Base-by-base conservation (phyloP, 495 filamentous ascomycete genomes). In the Hypomontagnella monticulosa region DNA sequence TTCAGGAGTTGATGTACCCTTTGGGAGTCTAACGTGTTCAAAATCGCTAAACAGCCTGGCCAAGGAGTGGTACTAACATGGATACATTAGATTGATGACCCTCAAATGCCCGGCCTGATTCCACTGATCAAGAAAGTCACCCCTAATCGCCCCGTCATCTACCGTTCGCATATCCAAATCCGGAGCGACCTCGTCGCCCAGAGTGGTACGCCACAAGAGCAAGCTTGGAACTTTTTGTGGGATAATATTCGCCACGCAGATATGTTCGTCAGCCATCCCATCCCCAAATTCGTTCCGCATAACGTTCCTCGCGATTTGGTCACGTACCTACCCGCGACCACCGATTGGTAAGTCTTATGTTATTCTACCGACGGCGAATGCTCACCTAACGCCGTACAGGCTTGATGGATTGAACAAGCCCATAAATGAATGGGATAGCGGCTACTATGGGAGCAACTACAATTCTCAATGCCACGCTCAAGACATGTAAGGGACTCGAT, bases 391-490 rank as follows among this genome's bases (percentile, higher is more conserved):
- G 9, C 1, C n/a, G 9, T 20, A 19, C 63, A 87, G 86, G 91
- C 81, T 96, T 30, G 93, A 97, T 75, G 93, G 93, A 4, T 72
- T 96, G 61, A 97, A 96, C 77, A 97, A 97, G 73, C 67, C 80
- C 33, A 81, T 97, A 70, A 84, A 83, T 56, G 82, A 87, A 11
- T 93, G 89, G 88, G 89, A 94, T 71, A 76, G 81, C 4, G 85
- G 85, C 3, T 92, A 90, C 73, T 96, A 97, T 64, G 84, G 90
- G 42, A 86, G 90, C 54, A 76, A 86, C n/a, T 90, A 94, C 70
- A 91, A 92, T 52, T 75, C 79, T 11, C 78, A 84, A 41, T 93
- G 89, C 75, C 81, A 81, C 58, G 74, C 82, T 6, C 78, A 87
- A 50, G 73, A 79, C 60, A 87, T 87, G 84, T 83, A 78, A 73